Evolutionary conservation across 2,329 filamentous ascomycete species (phyloP), one percentile per base, ranked within the genome.

Genomic region (Simplicillium aogashimaense): DNA sequence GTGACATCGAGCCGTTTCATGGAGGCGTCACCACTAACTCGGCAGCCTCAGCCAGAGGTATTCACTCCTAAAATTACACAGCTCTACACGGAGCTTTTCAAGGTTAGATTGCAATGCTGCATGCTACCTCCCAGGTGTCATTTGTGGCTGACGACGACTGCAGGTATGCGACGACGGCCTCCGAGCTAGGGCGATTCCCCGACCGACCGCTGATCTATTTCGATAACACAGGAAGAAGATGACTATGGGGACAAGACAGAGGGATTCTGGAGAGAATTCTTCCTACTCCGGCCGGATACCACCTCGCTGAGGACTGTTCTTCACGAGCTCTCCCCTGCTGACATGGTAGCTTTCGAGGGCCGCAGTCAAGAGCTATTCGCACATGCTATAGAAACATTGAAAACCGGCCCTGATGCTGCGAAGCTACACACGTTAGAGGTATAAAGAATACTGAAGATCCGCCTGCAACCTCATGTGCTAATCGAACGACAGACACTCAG

Each of bases 231-330:
- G 65, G 77, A 82, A 47, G 74, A 79, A 40, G 74, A 83, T 45
- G 74, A 78, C 12, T 13, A 32, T 43, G 62, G 68, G 38, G 82
- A 88, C 20, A 83, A 83, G 46, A 76, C 86, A 1, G 87, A 95
- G 45, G 90, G 88, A 34, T 98, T 95, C 65, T 98, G 92, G 92
- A 75, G 78, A 49, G 92, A 95, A 63, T 88, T 98, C 65, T 98
- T 98, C 60, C 74, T 98, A 30, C 71, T 95, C 43, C 81, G 80
- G 47, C 89, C 90, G 16, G 87, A 95, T 56, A 73, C 77, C 40
- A 59, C 69, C 4, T 74, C 78, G 37, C 66, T 98, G 47, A 75
- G 78, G 56, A 67, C 65, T 37, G 74, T 88, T 36, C 67, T 98
- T 45, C 76, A 80, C 47, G 67, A 73, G n/a, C 67, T 92, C 32